Percentiles rank a stretch among this genome's conserved stretches.
phyloP scores from a whole-genome alignment of 208 protist species.

The Crithidia fasciculata region DNA sequence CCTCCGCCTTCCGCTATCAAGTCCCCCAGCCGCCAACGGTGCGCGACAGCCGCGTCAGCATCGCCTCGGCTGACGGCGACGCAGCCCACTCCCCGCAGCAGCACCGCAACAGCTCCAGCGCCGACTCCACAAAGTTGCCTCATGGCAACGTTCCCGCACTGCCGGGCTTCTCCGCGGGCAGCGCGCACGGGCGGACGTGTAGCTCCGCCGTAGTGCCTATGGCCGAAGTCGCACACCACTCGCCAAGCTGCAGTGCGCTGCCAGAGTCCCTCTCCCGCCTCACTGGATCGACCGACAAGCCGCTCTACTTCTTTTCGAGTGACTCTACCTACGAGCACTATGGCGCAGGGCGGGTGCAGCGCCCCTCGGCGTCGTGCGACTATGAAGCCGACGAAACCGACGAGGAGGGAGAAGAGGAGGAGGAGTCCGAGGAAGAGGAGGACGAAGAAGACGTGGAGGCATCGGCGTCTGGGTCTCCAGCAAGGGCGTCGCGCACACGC shows the following conservation, averaged over 20 bases:
- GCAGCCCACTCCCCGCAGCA: too few species aligned
- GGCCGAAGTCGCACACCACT: background rate
- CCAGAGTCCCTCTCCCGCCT: constrained; percentile 17
- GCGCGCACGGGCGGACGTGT: background rate
- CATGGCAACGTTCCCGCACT: background rate
- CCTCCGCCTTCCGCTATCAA: background rate
- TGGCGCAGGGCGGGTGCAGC: background rate
- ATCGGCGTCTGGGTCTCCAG: background rate
- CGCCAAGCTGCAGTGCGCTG: constrained; percentile 7
- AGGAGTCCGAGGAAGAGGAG: background rate
- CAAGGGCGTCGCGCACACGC: background rate
- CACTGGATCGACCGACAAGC: constrained; percentile 15
- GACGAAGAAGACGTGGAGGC: background rate
- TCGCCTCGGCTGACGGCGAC: background rate
- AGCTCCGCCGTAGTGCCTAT: background rate
- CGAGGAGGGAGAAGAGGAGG: background rate
- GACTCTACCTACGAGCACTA: constrained; percentile 11
- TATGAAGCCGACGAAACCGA: background rate
- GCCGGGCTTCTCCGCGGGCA: constrained; percentile 3
- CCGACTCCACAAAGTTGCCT: too few species aligned
- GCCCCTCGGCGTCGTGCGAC: constrained; percentile 1
- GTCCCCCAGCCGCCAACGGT: constrained; percentile 6
- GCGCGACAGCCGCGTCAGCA: background rate
- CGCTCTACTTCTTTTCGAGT: constrained; percentile 11
- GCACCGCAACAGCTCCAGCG: too few species aligned